Percentiles rank a stretch among this genome's conserved stretches.
Evolutionary conservation across 1,284 basidiomycete genomes (phyloP).

Genomic region (Ceratobasidium sp.): DNA sequence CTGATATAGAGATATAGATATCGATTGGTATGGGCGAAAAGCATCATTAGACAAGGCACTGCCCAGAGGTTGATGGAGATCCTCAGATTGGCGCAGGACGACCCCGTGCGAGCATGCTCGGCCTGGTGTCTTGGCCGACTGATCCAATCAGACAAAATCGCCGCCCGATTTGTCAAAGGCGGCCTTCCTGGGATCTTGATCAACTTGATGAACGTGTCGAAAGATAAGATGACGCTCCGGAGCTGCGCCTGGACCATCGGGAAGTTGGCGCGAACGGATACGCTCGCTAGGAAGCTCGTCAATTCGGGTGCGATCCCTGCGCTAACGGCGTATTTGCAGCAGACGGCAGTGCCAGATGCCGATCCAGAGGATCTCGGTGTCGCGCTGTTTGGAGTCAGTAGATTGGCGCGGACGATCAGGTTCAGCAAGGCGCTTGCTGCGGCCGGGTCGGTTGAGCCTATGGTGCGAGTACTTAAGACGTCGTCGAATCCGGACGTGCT

Average conservation of each 20-base stretch:
- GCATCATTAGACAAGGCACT: slow-evolving; percentile 47
- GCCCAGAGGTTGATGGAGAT: slow-evolving; percentile 46
- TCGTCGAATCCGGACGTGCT: slow-evolving; percentile 47
- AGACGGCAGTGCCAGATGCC: neutral
- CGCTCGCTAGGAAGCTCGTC: slow-evolving; percentile 30
- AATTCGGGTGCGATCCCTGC: slow-evolving; percentile 21
- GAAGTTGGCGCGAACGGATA: slow-evolving; percentile 25
- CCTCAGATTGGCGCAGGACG: slow-evolving; percentile 15
- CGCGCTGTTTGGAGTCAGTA: slow-evolving; percentile 42
- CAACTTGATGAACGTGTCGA: slow-evolving; percentile 28
- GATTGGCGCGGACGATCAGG: slow-evolving; percentile 47
- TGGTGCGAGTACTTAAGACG: slow-evolving; percentile 33
- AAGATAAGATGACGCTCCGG: slow-evolving; percentile 19
- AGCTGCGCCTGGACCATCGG: slow-evolving; percentile 35
- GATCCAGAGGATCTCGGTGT: slow-evolving; percentile 39
- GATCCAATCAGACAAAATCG: slow-evolving; percentile 35
- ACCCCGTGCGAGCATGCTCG: slow-evolving; percentile 30
- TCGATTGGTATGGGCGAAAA: slow-evolving; percentile 48
- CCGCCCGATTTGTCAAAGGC: slow-evolving; percentile 31
- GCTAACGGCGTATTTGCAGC: slow-evolving; percentile 13
- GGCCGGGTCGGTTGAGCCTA: slow-evolving; percentile 45
- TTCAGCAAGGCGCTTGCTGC: slow-evolving; percentile 47
- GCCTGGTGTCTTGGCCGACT: slow-evolving; percentile 35
- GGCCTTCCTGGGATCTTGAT: slow-evolving; percentile 37
- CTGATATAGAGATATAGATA: slow-evolving; percentile 13